Base-by-base conservation (phyloP, 2,329 filamentous ascomycete species). In the Epichloe uncinata region DNA sequence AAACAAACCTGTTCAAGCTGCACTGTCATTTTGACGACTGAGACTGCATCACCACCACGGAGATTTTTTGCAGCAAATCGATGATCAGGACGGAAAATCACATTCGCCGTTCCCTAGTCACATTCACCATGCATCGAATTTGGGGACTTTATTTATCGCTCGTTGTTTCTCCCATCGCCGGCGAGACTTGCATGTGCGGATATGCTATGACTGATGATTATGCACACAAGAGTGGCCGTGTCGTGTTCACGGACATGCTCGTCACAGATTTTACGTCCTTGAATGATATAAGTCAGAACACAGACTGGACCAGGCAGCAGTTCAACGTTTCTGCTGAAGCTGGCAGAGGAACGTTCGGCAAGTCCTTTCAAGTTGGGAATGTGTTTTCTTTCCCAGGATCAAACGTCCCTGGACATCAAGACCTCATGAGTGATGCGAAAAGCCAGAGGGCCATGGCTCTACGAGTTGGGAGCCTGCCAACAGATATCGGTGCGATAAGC, bases 181-280 rank as follows among this genome's bases (percentile, higher is more conserved):
- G 51, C 4, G 50, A 52, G 13, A 73, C 74, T 53, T 90, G 86
- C 67, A 78, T 85, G 58, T 91, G 86, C 61, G 86, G 85, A 47
- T 90, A 87, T 63, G 74, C 74, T 3, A 65, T 82, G 42, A 70
- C 69, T 53, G 65, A 71, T 5, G 30, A 50, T 30, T 30, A 30
- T 38, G 71, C 69, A n/a, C 60, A 66, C 43, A 65, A 67, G 30
- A 55, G 61, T 4, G 51, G 58, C 6, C 58, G 64, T 44, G 65
- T 71, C 40, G 60, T 84, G 48, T 89, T 85, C 62, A 87, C 82
- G 2, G 80, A 89, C 52, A 61, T 81, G 11, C 65, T 87, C 47
- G 85, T 89, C 60, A 82, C 82, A 18, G 81, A 90, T 66, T 90
- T 90, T 60, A 67, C 80, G 3, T 77, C 78, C 52, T 60, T 78